Base-by-base conservation (phyloP, 345 rosid genomes). In the Toxicodendron radicans region DNA sequence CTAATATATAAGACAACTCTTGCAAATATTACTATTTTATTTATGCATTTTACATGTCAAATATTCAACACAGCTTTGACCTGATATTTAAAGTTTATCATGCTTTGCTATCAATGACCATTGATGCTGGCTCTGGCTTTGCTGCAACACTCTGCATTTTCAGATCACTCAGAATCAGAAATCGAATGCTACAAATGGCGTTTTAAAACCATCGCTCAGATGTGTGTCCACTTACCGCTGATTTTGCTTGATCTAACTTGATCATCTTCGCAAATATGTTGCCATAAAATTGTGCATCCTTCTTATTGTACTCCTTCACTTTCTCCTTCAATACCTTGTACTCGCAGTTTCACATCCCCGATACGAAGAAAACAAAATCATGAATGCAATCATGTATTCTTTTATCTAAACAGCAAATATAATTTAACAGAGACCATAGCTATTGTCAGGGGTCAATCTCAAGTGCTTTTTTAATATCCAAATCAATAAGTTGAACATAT, bases 331-430 rank as follows among this genome's bases (percentile, higher is more conserved):
- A 68, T 43, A 73, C 58, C 58, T 80, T 90, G 79, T 95, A 88
- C 79, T 90, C 99, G n/a, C 63, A 83, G 59, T 83, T 90, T 95
- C 53, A 95, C 90, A 49, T 93, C 99, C 93, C 99, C 90, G 75
- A 3, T 45, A 21, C 17, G 18, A 48, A 48, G 17, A 12, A 27
- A 27, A 27, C 30, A 27, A 27, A 27, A 27, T 27, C 30, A 27
- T 1, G 30, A 27, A 27, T 27, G 1, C 30, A 27, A 27, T 27
- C 2, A 27, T n/a, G 2, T 27, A 0, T 27, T 27, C 30, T 27
- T 27, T 27, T 27, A 27, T 27, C 30, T 27, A 27, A 27, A 27
- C 30, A 27, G 30, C 30, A 27, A 27, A 27, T 27, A 2, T 27
- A 27, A 27, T 27, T 27, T 27, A 27, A 2, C 30, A 27, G 27